phyloP scores from a whole-genome alignment of 1,284 basidiomycete species.

The Leucocoprinus gongylophorus region DNA sequence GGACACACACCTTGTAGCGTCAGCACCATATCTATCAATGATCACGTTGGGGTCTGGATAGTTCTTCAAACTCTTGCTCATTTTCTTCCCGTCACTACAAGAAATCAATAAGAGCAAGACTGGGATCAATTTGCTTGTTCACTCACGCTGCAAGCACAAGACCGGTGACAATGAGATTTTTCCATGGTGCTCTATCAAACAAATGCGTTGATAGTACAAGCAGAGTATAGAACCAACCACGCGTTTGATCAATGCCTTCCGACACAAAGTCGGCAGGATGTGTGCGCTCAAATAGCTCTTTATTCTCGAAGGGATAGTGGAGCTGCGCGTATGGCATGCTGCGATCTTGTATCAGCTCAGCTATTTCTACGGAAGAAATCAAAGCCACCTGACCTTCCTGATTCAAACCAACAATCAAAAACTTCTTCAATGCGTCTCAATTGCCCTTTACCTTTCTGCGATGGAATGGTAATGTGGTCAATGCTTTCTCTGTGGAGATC shows the following conservation, averaged over 20 bases:
- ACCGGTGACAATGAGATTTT: constrained; percentile 96
- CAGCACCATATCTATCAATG: constrained; percentile 91
- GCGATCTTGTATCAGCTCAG: constrained; percentile 5
- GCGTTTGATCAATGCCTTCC: constrained; percentile 94
- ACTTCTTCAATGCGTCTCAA: constrained; percentile 93
- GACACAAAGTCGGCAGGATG: constrained; percentile 99
- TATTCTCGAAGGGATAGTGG: constrained; percentile 98
- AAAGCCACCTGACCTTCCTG: constrained; percentile 67
- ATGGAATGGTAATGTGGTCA: constrained; percentile 95
- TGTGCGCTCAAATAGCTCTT: constrained; percentile 74
- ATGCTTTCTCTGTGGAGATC: constrained; percentile 95
- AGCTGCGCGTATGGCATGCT: constrained; percentile 99
- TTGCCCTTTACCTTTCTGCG: constrained; percentile 80
- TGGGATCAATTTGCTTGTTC: neutral
- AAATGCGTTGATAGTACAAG: constrained; percentile 94
- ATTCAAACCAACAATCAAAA: constrained; percentile 99
- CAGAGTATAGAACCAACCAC: constrained; percentile 99
- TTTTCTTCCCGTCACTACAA: constrained; percentile 93
- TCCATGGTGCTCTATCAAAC: constrained; percentile 93
- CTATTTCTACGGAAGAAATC: constrained; percentile 1
- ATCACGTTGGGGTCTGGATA: constrained; percentile 96
- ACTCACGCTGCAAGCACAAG: constrained; percentile 89
- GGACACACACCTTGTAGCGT: constrained; percentile 75
- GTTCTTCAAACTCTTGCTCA: constrained; percentile 98
- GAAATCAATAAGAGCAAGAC: constrained; percentile 2